Evolutionary conservation across 2,329 filamentous ascomycete species (phyloP).

Genomic region (Fusarium verticillioides): DNA sequence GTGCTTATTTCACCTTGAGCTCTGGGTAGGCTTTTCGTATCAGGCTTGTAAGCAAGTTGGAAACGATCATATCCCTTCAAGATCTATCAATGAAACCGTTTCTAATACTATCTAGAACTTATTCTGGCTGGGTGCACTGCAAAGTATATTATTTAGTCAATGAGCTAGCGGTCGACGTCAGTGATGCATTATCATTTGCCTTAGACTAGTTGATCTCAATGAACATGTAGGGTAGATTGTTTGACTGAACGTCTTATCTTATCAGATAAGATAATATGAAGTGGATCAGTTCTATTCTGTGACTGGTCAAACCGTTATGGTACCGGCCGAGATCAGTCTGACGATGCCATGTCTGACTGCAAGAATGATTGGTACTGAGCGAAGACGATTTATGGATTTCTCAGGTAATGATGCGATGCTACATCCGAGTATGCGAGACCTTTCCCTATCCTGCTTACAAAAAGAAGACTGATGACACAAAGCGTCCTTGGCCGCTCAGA

Average conservation of each 20-base stretch:
- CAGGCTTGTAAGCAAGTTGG: rapidly evolving
- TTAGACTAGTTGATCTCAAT: not conserved
- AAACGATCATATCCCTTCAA: not conserved
- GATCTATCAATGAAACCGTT: rapidly evolving
- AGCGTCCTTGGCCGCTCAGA: not conserved
- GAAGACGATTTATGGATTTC: rapidly evolving
- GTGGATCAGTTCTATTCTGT: not conserved
- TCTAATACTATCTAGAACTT: too few relatives aligned
- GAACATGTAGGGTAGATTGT: not conserved
- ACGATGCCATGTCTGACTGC: not conserved
- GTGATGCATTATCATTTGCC: not conserved
- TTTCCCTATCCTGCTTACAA: not conserved
- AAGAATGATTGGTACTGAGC: not conserved
- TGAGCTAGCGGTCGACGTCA: too few relatives aligned
- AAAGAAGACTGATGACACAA: not conserved
- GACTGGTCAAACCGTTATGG: not conserved
- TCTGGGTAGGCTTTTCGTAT: rapidly evolving
- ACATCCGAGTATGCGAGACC: not conserved
- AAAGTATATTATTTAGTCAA: too few relatives aligned
- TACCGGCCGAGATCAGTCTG: not conserved
- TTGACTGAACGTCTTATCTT: not conserved
- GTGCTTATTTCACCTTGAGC: not conserved
- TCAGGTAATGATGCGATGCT: rapidly evolving
- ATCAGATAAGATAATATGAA: not conserved
- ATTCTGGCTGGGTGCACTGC: too few relatives aligned